A percentile compares a stretch with the other conserved stretches of the same genome.
Evolutionary conservation across 169 alveolate species (phyloP).

Genomic region (Eimeria maxima): DNA sequence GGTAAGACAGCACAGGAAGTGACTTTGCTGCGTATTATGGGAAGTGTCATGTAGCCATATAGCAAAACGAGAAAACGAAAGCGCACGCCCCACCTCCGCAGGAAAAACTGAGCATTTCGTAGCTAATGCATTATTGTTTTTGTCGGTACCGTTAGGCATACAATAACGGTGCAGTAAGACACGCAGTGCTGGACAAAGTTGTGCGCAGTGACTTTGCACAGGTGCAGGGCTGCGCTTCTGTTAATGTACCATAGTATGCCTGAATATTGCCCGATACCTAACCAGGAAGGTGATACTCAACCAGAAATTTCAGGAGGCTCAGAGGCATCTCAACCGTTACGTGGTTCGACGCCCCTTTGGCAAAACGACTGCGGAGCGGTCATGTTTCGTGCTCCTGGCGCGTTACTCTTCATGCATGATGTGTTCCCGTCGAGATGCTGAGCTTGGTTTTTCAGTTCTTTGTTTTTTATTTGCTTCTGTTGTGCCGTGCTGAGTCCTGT

Average conservation of each 20-base stretch:
- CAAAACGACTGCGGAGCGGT: not conserved
- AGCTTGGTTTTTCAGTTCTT: not conserved
- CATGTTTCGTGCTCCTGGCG: not conserved
- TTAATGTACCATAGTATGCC: not conserved
- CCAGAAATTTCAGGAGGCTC: not conserved
- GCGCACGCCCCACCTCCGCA: too few relatives aligned
- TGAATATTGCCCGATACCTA: not conserved
- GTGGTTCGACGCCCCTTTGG: not conserved
- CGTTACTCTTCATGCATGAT: not conserved
- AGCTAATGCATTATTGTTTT: too few relatives aligned
- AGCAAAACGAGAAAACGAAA: too few relatives aligned
- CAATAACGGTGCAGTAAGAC: too few relatives aligned
- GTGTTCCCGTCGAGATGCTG: not conserved
- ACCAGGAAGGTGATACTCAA: not conserved
- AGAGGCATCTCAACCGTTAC: not conserved
- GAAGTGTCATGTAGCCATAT: too few relatives aligned
- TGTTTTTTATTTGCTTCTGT: not conserved
- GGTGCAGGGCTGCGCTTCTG: not conserved
- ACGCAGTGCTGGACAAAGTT: not conserved
- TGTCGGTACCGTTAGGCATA: too few relatives aligned
- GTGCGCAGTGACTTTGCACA: not conserved
- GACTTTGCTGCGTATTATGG: too few relatives aligned
- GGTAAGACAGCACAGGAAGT: too few relatives aligned
- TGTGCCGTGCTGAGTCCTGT: not conserved
- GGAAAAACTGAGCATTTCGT: too few relatives aligned